Conservation (phyloP, 108 stramenopile species). For the Halocafeteria seosinensis region DNA sequence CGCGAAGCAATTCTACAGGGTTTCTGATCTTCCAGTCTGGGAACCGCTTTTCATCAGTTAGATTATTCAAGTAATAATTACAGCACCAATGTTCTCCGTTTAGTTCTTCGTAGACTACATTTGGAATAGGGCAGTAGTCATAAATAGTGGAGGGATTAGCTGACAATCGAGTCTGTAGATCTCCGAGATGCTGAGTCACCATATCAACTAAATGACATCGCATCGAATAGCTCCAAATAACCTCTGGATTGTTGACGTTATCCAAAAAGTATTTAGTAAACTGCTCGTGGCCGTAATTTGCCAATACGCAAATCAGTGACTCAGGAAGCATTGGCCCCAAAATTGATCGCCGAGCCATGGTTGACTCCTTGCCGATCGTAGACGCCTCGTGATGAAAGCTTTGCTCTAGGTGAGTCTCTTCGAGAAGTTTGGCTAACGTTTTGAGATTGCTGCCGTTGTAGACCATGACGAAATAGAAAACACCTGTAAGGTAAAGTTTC, state of each 20-base stretch:
- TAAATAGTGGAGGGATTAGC: constrained; percentile 48
- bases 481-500: constrained; percentile 56
- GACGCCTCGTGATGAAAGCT: constrained; percentile 41
- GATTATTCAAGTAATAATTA: constrained; percentile 54
- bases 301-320: constrained; percentile 43
- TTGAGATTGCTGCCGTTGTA: constrained; percentile 50
- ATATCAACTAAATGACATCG: constrained; percentile 51
- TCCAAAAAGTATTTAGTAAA: constrained; percentile 48
- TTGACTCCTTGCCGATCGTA: constrained; percentile 31
- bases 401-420: constrained; percentile 46
- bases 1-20: constrained; percentile 49
- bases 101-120: constrained; percentile 44
- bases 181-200: constrained; percentile 56
- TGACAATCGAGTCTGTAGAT: constrained; percentile 52
- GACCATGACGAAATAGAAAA: constrained; percentile 44
- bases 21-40: constrained; percentile 57
- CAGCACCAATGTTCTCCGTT: constrained; percentile 55
- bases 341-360: constrained; percentile 41
- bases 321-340: constrained; percentile 50
- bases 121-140: constrained; percentile 57
- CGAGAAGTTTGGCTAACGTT: constrained; percentile 34
- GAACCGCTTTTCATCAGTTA: constrained; percentile 53
- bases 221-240: constrained; percentile 59
- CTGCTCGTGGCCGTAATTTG: constrained; percentile 48
- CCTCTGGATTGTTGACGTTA: constrained; percentile 55